Evolutionary conservation across 371 early-diverging fungal species (phyloP).

Genomic region (Thermomucor indicae-seudaticae): DNA sequence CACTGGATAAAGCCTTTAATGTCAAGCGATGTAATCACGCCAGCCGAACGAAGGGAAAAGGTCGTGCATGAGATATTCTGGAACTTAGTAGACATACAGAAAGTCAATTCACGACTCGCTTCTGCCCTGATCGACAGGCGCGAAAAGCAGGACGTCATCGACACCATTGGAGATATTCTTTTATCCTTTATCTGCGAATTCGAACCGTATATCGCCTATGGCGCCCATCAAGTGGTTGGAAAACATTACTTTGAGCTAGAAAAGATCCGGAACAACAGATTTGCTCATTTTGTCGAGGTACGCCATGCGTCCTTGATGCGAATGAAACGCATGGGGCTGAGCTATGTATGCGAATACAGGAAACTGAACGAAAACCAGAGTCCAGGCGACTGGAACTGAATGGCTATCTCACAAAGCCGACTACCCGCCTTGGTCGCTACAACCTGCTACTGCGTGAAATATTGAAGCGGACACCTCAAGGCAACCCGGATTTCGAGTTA

Average conservation of each 20-base stretch:
- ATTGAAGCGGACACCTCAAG: constrained; percentile 72
- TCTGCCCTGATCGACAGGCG: constrained; percentile 70
- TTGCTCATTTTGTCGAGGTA: constrained; percentile 74
- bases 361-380: constrained; percentile 71
- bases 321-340: too few relatives aligned
- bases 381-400: constrained; percentile 76
- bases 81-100: constrained; percentile 73
- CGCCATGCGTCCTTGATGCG: too few relatives aligned
- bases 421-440: constrained; percentile 85
- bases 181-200: constrained; percentile 64
- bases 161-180: constrained; percentile 84
- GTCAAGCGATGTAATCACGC: constrained; percentile 58
- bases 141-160: constrained; percentile 66
- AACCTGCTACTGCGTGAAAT: constrained; percentile 80
- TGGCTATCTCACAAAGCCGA: constrained; percentile 80
- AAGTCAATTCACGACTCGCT: constrained; percentile 64
- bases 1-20: constrained; percentile 72
- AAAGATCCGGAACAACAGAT: constrained; percentile 55
- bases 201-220: constrained; percentile 80
- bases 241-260: constrained; percentile 79
- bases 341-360: constrained; percentile 23
- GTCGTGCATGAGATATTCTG: constrained; percentile 82
- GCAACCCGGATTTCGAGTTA: constrained; percentile 67
- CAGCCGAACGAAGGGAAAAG: constrained; percentile 47
- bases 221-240: constrained; percentile 81